Conservation (phyloP, 257 asterid species). For the Solanum pinnatisectum region DNA sequence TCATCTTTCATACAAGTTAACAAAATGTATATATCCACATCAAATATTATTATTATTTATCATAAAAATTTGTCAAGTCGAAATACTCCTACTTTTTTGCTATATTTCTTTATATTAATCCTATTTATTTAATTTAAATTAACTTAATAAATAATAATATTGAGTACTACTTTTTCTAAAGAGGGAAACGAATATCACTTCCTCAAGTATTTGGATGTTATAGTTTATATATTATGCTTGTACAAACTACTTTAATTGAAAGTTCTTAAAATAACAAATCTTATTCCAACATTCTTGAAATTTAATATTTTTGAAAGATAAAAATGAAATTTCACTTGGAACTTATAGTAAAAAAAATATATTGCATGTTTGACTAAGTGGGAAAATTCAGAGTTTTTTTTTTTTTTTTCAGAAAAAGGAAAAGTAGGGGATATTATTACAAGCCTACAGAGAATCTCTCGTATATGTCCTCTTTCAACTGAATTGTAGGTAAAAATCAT, state of each 20-base stretch:
- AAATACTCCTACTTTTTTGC: not conserved
- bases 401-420: conserved; percentile 3
- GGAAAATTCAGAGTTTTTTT: not conserved
- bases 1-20: not conserved
- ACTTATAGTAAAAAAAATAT: not conserved
- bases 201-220: not conserved
- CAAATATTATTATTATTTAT: not conserved
- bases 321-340: not conserved
- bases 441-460: conserved; percentile 10
- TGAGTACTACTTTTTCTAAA: not conserved
- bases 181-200: not conserved
- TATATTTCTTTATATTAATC: not conserved
- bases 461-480: conserved; percentile 17
- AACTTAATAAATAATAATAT: not conserved
- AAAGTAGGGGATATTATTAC: conserved; percentile 14
- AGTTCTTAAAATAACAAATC: not conserved
- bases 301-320: not conserved
- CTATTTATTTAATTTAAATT: not conserved
- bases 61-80: not conserved
- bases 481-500: conserved; percentile 31
- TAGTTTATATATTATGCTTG: not conserved
- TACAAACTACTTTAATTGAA: not conserved
- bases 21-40: not conserved
- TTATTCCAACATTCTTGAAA: not conserved
- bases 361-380: conserved; percentile 34